Evolutionary conservation across 1,284 basidiomycete species (phyloP), one percentile per base, ranked within the genome.

Genomic region (Moesziomyces antarcticus): DNA sequence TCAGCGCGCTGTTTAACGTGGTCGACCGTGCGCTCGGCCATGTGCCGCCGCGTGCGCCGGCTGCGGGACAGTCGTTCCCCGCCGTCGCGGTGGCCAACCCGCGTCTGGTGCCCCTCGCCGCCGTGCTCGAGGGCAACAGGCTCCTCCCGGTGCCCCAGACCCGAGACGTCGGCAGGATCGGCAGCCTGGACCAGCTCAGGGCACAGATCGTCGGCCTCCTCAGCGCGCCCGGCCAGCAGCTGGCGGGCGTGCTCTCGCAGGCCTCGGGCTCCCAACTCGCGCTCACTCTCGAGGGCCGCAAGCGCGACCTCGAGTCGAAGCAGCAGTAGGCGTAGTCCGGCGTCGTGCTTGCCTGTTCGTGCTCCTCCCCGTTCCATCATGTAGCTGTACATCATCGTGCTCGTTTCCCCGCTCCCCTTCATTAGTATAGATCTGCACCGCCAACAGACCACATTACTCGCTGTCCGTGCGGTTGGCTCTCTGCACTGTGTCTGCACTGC

Each of bases 141-240:
- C 53, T 81, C 50, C 20, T 80, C 20, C 70, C 78, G n/a, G 56
- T 80, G 24, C 66, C 75, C 9, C 62, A 68, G 33, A 67, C 77
- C n/a, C 53, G 78, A 21, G 78, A 76, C 27, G 75, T 80, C 25
- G 68, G 67, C 43, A 62, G 73, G 40, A 54, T 80, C 49, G 77
- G 74, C n/a, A 53, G 63, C 43, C 56, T 81, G 50, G 67, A 69
- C 46, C 67, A 61, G 51, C 56, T 84, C 16, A 59, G 77, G 27
- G 61, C 76, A 8, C 82, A 84, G 72, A 74, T 83, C 50, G 75
- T 84, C 20, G 82, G 81, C 18, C 49, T 84, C 51, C 67, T 84
- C 40, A 73, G 72, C 24, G 57, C 69, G 25, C 79, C 81, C 5
- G 74, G 58, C 5, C 65, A 74, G 52, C 77, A 80, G 67, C 50